These are phyloP conservation scores for Papiliotrema laurentii DNA, from an alignment of 1,284 basidiomycete species.

Conservation along the genomic window DNA sequence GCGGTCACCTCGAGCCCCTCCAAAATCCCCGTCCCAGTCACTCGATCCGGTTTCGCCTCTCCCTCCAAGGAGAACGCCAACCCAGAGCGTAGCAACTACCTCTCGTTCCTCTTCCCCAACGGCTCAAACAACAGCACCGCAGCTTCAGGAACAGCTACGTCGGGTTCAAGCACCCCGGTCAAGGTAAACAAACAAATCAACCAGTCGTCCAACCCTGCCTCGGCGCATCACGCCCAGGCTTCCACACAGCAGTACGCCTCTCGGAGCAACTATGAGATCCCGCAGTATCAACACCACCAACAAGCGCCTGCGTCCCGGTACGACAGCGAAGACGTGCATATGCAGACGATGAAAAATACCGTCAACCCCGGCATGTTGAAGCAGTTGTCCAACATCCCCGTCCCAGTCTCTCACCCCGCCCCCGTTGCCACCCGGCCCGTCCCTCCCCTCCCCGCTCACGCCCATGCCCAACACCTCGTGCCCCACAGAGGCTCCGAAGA, in stretches of 20 bases:
- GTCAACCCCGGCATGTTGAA: conserved; percentile 51
- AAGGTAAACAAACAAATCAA: conserved; percentile 14
- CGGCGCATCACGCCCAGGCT: conserved; percentile 9
- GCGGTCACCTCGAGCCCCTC: conserved; percentile 26
- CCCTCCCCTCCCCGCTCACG: conserved; percentile 1
- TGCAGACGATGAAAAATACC: conserved; percentile 46
- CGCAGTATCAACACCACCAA: not conserved
- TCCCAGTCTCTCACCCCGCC: not conserved
- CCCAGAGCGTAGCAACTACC: conserved; percentile 37
- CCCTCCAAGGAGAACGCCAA: conserved; percentile 11
- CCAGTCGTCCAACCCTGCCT: conserved; percentile 5
- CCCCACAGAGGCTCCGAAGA: conserved; percentile 30
- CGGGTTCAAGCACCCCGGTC: conserved; percentile 11
- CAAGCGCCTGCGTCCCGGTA: too few relatives aligned
- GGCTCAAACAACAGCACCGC: conserved; percentile 15
- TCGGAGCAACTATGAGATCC: not conserved
- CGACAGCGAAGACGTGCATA: conserved; percentile 44
- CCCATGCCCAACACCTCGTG: too few relatives aligned
- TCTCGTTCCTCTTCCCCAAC: conserved; percentile 40
- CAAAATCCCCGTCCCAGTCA: conserved; percentile 32
- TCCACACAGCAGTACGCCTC: not conserved
- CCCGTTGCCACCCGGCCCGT: not conserved
- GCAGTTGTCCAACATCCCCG: conserved; percentile 49
- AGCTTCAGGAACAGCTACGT: not conserved
- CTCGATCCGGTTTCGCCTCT: conserved; percentile 17